Percentiles rank a stretch among this genome's conserved stretches.
These are phyloP conservation scores for Pythium rhizo-oryzae DNA, from an alignment of 352 stramenopile genomes.

Conservation along the genomic window DNA sequence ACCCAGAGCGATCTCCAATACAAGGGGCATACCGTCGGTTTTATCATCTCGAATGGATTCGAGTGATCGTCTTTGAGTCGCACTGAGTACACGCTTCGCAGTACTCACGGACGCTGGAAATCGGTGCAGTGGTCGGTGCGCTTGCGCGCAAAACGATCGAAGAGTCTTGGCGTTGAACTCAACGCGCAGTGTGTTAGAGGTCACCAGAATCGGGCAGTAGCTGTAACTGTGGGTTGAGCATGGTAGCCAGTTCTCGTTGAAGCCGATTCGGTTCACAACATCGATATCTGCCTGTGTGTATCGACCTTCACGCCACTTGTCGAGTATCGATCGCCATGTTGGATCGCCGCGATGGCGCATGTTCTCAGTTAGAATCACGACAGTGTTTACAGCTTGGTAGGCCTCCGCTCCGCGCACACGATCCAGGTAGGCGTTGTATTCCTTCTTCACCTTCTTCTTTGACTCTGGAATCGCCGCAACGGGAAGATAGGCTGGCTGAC, in stretches of 20 bases:
- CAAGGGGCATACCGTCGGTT: neutral
- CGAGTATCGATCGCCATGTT: slow-evolving; percentile 8
- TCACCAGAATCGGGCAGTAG: slow-evolving; percentile 22
- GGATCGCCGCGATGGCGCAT: slow-evolving; percentile 14
- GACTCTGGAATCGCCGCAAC: slow-evolving; percentile 10
- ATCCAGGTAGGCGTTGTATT: neutral
- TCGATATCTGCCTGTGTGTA: slow-evolving; percentile 12
- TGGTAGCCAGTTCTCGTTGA: slow-evolving; percentile 10
- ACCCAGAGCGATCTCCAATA: slow-evolving; percentile 11
- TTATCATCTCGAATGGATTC: slow-evolving; percentile 18
- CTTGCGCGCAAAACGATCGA: neutral
- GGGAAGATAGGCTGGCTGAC: slow-evolving; percentile 23
- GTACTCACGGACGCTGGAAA: slow-evolving; percentile 5
- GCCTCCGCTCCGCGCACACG: neutral
- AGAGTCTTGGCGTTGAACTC: slow-evolving; percentile 6
- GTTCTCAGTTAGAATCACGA: slow-evolving; percentile 19
- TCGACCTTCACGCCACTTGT: slow-evolving; percentile 1
- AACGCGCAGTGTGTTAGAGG: slow-evolving; percentile 12
- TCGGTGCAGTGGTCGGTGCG: neutral
- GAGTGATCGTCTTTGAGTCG: neutral
- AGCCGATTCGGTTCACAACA: slow-evolving; percentile 1
- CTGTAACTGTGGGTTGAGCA: neutral
- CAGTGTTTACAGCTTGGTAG: neutral
- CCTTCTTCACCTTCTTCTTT: neutral
- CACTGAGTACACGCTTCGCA: neutral